phyloP scores from a whole-genome alignment of 2,329 filamentous ascomycete species.

The Fusarium palustre region DNA sequence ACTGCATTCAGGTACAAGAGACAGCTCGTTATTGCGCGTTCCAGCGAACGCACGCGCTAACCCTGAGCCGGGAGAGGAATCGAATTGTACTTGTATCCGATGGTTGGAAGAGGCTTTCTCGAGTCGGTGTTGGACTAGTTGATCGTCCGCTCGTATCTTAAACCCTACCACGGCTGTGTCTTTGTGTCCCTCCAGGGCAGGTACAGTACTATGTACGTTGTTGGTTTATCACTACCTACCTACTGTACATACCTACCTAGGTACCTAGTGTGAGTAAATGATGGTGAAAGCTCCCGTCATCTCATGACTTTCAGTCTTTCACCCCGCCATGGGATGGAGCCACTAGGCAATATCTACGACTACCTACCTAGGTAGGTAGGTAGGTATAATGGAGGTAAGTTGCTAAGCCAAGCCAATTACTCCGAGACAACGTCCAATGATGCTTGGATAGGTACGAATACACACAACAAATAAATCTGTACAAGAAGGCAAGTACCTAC shows the following conservation, averaged over 20 bases:
- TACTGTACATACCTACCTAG: too few species aligned
- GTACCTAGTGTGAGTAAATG: background rate
- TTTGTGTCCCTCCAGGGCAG: background rate
- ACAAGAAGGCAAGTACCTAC: background rate
- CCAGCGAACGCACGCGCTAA: conserved; percentile 22
- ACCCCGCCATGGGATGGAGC: conserved; percentile 9
- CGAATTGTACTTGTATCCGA: background rate
- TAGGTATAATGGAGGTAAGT: too few species aligned
- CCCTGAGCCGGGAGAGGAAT: conserved; percentile 18
- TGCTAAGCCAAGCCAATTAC: conserved; percentile 4
- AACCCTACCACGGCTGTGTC: background rate
- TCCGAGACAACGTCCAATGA: background rate
- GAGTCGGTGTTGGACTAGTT: conserved; percentile 18
- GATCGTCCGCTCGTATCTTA: conserved; percentile 14
- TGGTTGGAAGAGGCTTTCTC: conserved; percentile 1
- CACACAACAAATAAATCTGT: background rate
- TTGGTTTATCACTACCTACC: too few species aligned
- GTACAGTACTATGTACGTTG: background rate
- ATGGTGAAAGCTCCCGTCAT: conserved; percentile 9
- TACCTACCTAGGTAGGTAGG: too few species aligned
- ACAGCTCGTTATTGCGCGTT: conserved; percentile 18
- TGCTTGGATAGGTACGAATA: background rate
- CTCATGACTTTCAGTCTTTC: conserved; percentile 13
- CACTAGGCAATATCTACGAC: conserved; percentile 4
- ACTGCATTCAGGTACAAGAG: conserved; percentile 6